Conservation (phyloP, 1,284 basidiomycete species). For the Veloboletus limbatus region DNA sequence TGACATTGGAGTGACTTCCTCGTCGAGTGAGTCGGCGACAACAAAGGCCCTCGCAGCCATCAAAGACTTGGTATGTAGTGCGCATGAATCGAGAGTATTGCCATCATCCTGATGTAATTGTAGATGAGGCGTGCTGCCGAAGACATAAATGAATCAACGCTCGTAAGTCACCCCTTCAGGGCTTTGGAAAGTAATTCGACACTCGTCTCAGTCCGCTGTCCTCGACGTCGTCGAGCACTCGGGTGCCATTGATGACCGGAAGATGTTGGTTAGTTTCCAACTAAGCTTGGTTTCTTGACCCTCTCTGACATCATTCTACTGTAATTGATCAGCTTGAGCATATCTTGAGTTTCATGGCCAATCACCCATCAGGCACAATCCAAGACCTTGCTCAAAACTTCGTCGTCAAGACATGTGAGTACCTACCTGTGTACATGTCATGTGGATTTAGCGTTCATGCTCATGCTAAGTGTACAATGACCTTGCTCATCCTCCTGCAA, state of each 20-base stretch:
- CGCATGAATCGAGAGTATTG: background rate
- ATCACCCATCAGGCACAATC: slow-evolving; percentile 50
- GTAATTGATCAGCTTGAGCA: slow-evolving; percentile 57
- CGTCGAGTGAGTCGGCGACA: slow-evolving; percentile 18
- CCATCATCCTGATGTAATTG: background rate
- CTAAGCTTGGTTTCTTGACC: background rate
- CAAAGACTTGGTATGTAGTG: slow-evolving; percentile 32
- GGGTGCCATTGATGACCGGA: slow-evolving; percentile 64
- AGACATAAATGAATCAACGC: slow-evolving; percentile 29
- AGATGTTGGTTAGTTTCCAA: slow-evolving; percentile 41
- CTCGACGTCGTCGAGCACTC: slow-evolving; percentile 57
- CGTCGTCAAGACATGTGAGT: slow-evolving; percentile 57
- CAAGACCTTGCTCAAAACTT: slow-evolving; percentile 48
- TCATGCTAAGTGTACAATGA: slow-evolving; percentile 66
- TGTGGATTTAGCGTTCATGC: slow-evolving; percentile 4
- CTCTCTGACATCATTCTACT: background rate
- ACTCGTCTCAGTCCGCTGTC: slow-evolving; percentile 41
- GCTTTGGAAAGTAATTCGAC: background rate
- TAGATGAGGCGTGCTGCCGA: slow-evolving; percentile 32
- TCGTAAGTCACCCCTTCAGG: slow-evolving; percentile 16
- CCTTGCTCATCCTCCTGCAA: slow-evolving; percentile 69
- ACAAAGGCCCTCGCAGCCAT: slow-evolving; percentile 30
- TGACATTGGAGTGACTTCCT: slow-evolving; percentile 9
- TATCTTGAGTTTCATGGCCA: slow-evolving; percentile 58
- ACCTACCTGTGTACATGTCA: slow-evolving; percentile 7